Conservation (phyloP, 768 basidiomycete species). For the Phlebiopsis flavidoalba region DNA sequence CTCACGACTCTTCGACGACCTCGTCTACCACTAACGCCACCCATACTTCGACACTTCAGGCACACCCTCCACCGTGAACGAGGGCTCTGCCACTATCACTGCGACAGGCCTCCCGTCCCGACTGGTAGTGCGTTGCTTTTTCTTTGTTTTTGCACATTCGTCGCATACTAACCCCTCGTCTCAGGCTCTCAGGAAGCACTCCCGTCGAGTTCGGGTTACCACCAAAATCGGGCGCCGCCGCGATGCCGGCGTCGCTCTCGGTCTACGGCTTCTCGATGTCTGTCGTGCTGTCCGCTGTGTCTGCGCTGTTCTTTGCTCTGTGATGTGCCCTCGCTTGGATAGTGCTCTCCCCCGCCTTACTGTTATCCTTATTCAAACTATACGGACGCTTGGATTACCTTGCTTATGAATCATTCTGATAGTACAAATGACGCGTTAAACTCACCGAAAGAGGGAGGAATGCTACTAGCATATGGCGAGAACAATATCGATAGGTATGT, state of each 20-base stretch:
- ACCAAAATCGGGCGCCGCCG: background rate
- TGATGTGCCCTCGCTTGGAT: background rate
- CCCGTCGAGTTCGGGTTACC: background rate
- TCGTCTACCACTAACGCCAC: background rate
- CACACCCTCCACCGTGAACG: constrained; percentile 11
- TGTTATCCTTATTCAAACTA: background rate
- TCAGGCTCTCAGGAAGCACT: background rate
- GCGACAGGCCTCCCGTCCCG: constrained; percentile 17
- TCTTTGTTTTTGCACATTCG: background rate
- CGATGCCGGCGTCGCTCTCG: background rate
- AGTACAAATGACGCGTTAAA: background rate
- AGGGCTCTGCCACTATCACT: constrained; percentile 15
- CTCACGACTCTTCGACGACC: background rate
- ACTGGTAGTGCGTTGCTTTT: background rate
- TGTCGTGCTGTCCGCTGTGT: constrained; percentile 1
- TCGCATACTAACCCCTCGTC: background rate
- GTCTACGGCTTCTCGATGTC: constrained; percentile 4
- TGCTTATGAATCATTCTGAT: background rate
- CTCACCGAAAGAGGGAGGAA: too few species aligned
- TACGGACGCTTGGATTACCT: background rate
- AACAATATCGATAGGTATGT: too few species aligned
- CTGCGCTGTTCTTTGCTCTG: constrained; percentile 1
- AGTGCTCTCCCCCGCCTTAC: background rate
- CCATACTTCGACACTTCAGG: constrained; percentile 7
- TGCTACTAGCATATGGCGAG: too few species aligned